These are phyloP conservation scores for Fusarium oligoseptatum DNA, from an alignment of 2,329 filamentous ascomycete species.

Conservation along the genomic window DNA sequence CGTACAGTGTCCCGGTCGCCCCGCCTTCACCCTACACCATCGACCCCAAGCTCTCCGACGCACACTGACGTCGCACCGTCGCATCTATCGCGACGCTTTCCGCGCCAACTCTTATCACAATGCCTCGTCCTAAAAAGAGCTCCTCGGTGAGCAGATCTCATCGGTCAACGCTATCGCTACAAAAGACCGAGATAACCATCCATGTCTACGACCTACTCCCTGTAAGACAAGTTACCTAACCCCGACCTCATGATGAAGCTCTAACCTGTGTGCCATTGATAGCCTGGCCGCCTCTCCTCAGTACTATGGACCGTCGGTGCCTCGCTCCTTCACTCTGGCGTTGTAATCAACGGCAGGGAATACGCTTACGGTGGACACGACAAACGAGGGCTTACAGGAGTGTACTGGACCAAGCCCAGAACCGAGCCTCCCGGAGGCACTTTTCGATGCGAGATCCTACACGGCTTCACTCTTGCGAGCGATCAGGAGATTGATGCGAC, in stretches of 20 bases:
- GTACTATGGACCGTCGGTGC: slow-evolving; percentile 83
- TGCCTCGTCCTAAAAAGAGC: slow-evolving; percentile 48
- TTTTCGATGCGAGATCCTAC: slow-evolving; percentile 80
- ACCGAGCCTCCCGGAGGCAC: slow-evolving; percentile 82
- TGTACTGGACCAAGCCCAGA: slow-evolving; percentile 84
- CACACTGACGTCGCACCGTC: slow-evolving; percentile 43
- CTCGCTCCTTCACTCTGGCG: slow-evolving; percentile 84
- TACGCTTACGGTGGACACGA: slow-evolving; percentile 90
- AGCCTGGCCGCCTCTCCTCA: slow-evolving; percentile 82
- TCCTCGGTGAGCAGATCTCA: slow-evolving; percentile 58
- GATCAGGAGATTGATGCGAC: slow-evolving; percentile 78
- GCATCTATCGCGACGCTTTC: slow-evolving; percentile 38
- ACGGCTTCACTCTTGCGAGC: slow-evolving; percentile 81
- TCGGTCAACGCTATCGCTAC: slow-evolving; percentile 75
- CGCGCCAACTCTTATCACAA: slow-evolving; percentile 24
- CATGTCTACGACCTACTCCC: slow-evolving; percentile 84
- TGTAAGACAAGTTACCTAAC: slow-evolving; percentile 57
- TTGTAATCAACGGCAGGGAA: slow-evolving; percentile 83
- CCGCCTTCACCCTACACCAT: slow-evolving; percentile 21
- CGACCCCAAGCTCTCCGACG: slow-evolving; percentile 32
- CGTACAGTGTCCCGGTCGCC: neutral
- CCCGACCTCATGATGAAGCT: slow-evolving; percentile 14
- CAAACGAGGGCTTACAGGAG: slow-evolving; percentile 76
- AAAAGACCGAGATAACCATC: slow-evolving; percentile 80
- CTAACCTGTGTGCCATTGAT: slow-evolving; percentile 32